Base-by-base conservation (phyloP, 1,139 yeast genomes). In the Eremothecium gossypii region DNA sequence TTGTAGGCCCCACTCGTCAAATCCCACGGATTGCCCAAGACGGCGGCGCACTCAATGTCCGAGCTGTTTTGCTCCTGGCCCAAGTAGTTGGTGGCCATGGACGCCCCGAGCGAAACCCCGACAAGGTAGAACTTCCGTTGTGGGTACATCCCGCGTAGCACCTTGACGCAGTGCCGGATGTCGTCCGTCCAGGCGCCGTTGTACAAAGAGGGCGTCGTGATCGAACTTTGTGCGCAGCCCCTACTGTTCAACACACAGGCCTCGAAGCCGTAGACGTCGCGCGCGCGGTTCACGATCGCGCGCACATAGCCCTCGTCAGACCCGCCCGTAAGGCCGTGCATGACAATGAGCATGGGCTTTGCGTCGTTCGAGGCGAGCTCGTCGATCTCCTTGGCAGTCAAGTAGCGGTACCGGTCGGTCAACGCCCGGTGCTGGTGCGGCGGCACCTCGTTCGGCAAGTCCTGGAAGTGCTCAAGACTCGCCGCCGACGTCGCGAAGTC, bases 161-260 rank as follows among this genome's bases (percentile, higher is more conserved):
- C 65, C 47, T 73, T 76, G 42, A 77, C 66, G 41, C 75, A 66
- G 55, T 70, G 70, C 40, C 83, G 62, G 41, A 77, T 60, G 55
- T 77, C 83, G 52, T 77, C 77, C 14, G 83, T 77, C 78, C 81
- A 74, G 30, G 76, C 63, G 1, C 79, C 83, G 51, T 74, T 73
- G 59, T 74, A 77, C 36, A 77, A 60, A 51, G 73, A 76, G 1
- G 83, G 81, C 5, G 79, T 69, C 2, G 81, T 73, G 42, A 76
- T 67, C 17, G 73, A 67, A 39, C 77, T 77, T 46, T 74, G 65
- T 38, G 80, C 77, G 57, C 83, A 77, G 1, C 83, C 83, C 41
- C 83, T 62, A 3, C 79, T 68, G 49, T 76, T 77, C 41, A 77
- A 55, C 8, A 76, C 81, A 47, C 76, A 57, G 1, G 75, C 77